Evolutionary conservation across 345 rosid genomes (phyloP).

Genomic region (Eucalyptus marginata): DNA sequence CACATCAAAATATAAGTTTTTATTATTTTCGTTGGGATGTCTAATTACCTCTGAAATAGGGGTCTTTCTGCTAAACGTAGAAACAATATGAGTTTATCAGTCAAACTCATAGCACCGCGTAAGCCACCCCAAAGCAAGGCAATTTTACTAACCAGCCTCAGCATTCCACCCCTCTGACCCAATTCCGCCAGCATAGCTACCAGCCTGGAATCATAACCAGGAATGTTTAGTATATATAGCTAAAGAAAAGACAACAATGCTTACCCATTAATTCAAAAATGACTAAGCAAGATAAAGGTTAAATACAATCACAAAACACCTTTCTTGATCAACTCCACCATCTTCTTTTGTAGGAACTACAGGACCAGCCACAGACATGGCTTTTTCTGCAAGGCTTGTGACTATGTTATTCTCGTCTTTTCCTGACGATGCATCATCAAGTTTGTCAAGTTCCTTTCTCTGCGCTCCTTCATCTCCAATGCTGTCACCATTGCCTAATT

Average conservation of each 20-base stretch:
- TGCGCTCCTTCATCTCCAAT: slow-evolving; percentile 27
- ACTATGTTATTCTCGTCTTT: slow-evolving; percentile 33
- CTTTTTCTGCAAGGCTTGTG: slow-evolving; percentile 91
- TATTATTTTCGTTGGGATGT: background rate
- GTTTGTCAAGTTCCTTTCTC: slow-evolving; percentile 20
- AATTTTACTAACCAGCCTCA: slow-evolving; percentile 77
- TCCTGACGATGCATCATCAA: slow-evolving; percentile 20
- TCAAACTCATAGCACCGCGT: slow-evolving; percentile 94
- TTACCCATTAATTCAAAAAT: background rate
- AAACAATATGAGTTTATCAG: slow-evolving; percentile 66
- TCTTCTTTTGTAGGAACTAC: slow-evolving; percentile 88
- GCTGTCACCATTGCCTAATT: background rate
- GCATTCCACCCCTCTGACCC: slow-evolving; percentile 93
- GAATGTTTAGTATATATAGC: background rate
- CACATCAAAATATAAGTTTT: background rate
- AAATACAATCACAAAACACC: slow-evolving; percentile 21
- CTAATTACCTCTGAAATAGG: slow-evolving; percentile 61
- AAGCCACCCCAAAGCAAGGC: slow-evolving; percentile 99
- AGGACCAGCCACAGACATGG: slow-evolving; percentile 89
- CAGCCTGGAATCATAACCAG: slow-evolving; percentile 32
- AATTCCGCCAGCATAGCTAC: slow-evolving; percentile 76
- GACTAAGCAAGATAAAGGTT: background rate
- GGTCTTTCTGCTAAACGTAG: slow-evolving; percentile 75
- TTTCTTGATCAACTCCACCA: slow-evolving; percentile 93
- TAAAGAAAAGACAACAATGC: background rate